Percentiles rank a stretch among this genome's conserved stretches.
phyloP scores from a whole-genome alignment of 2,329 filamentous ascomycete genomes.

The Uncinocarpus reesii region DNA sequence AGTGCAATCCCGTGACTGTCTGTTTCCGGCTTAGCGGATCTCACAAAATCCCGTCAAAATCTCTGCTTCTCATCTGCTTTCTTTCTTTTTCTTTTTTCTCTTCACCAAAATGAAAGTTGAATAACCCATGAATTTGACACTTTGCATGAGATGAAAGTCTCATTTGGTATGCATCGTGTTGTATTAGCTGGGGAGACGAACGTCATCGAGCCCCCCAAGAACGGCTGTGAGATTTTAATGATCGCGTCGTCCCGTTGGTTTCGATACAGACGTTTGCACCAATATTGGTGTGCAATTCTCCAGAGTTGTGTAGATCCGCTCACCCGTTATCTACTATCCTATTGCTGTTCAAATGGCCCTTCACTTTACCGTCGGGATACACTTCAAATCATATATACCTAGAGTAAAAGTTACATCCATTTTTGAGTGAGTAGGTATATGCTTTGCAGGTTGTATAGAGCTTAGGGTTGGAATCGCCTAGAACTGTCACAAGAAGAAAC shows the following conservation, averaged over 20 bases:
- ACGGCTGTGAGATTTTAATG: slow-evolving; percentile 40
- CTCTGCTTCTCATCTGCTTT: slow-evolving; percentile 10
- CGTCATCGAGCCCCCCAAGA: slow-evolving; percentile 41
- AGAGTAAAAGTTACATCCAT: too few relatives aligned
- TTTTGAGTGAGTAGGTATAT: too few relatives aligned
- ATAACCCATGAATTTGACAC: slow-evolving; percentile 48
- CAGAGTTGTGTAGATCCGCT: too few relatives aligned
- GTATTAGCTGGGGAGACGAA: slow-evolving; percentile 47
- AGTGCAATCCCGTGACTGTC: slow-evolving; percentile 7
- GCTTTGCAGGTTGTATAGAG: too few relatives aligned
- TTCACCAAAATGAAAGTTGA: slow-evolving; percentile 45
- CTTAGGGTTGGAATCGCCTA: too few relatives aligned
- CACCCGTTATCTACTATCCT: too few relatives aligned
- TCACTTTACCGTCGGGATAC: too few relatives aligned
- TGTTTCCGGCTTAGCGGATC: background rate
- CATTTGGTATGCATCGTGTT: slow-evolving; percentile 46
- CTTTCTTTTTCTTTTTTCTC: slow-evolving; percentile 31
- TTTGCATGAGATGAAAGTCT: slow-evolving; percentile 30
- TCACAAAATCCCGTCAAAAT: background rate
- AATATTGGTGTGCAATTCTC: background rate
- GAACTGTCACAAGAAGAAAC: too few relatives aligned
- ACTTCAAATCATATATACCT: too few relatives aligned
- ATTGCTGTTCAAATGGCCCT: too few relatives aligned
- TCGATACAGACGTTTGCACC: slow-evolving; percentile 30
- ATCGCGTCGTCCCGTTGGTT: slow-evolving; percentile 41